Evolutionary conservation across 257 asterid genomes (phyloP), one percentile per base, ranked within the genome.

Genomic region (Vinca minor): DNA sequence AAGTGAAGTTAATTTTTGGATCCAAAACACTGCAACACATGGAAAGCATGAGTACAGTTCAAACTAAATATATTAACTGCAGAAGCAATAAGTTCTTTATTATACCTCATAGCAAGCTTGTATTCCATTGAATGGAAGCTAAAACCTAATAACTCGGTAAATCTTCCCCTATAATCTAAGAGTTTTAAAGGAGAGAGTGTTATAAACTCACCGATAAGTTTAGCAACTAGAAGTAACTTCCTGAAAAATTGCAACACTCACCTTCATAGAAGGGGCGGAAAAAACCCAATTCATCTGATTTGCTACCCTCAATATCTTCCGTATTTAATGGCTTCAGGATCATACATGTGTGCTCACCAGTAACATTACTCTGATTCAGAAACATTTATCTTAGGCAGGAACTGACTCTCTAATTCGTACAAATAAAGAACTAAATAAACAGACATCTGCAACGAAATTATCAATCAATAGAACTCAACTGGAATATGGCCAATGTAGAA

Each of bases 31-130:
- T 91, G 88, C 86, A 86, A 74, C 71, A 26, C 18, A 69, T 52
- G 66, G 57, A 32, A 56, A 59, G 65, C 65, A 61, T 74, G 26
- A 78, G 48, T 66, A 72, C 66, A 64, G 50, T 20, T 47, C 59
- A 57, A 69, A 47, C 41, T 17, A 64, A 54, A 62, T 59, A 32
- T 41, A 52, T 39, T 31, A 74, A 32, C 68, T 45, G 64, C 69
- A 17, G 63, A 61, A 65, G 52, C 47, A 50, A 50, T 61, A 65
- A 25, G 17, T 64, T 59, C 41, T 28, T 35, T 53, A 23, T 26
- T 82, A 72, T n/a, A 86, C 98, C 96, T 84, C 97, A 93, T 81
- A 20, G 97, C 97, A 73, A 93, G 97, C 87, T 85, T 93, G 85
- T 76, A 85, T n/a, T 93, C 95, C 97, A 93, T 93, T 71, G 69